Evolutionary conservation across 2,329 filamentous ascomycete species (phyloP).

Genomic region (Leptographium wingfieldii): DNA sequence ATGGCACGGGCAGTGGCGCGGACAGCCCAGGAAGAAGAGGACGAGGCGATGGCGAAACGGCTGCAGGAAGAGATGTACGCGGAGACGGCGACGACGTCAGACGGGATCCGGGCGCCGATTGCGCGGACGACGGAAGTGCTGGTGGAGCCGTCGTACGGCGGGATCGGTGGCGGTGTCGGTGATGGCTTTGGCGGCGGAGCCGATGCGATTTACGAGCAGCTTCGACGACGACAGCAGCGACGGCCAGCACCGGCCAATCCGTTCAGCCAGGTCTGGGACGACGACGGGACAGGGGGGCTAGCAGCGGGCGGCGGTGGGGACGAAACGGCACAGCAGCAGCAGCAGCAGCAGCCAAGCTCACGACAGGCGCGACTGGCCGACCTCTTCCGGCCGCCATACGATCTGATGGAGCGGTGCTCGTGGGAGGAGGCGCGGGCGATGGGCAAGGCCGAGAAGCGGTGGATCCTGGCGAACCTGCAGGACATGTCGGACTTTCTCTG

Average conservation of each 20-base stretch:
- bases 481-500: constrained; percentile 90
- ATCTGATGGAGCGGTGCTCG: constrained; percentile 67
- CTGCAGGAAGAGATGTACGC: constrained; percentile 84
- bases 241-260: constrained; percentile 17
- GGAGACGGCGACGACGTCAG: constrained; percentile 29
- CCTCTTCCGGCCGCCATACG: constrained; percentile 83
- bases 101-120: constrained; percentile 77
- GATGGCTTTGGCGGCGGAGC: constrained; percentile 38
- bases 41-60: constrained; percentile 82
- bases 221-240: constrained; percentile 32
- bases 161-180: constrained; percentile 42
- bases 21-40: constrained; percentile 61
- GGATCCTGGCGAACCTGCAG: constrained; percentile 92
- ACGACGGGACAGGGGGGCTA: constrained; percentile 3
- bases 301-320: constrained; percentile 11
- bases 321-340: background rate
- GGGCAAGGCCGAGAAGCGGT: constrained; percentile 81
- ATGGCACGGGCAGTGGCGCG: constrained; percentile 28
- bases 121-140: constrained; percentile 84
- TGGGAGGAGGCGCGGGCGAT: constrained; percentile 77
- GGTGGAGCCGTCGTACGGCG: constrained; percentile 54
- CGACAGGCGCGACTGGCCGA: constrained; percentile 56
- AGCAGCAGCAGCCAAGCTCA: constrained; percentile 7
- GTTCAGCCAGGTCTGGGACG: constrained; percentile 28
- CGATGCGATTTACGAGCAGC: constrained; percentile 36